These are phyloP conservation scores for Arthrobotrys megalospora DNA, from an alignment of 2,329 filamentous ascomycete genomes.

Conservation along the genomic window DNA sequence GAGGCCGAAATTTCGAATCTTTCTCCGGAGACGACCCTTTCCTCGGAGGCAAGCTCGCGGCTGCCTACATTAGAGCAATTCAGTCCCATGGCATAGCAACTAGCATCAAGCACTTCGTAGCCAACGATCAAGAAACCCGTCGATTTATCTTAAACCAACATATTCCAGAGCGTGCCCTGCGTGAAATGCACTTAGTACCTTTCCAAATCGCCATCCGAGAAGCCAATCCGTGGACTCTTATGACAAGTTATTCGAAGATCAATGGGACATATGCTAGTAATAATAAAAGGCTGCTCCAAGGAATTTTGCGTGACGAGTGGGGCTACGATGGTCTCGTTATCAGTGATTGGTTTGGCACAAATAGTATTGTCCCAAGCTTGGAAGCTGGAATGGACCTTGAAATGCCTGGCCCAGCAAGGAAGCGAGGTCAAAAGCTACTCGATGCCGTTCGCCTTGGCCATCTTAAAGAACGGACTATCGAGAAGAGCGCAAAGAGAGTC, in stretches of 20 bases:
- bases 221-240: slow-evolving; percentile 72
- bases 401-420: slow-evolving; percentile 67
- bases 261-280: slow-evolving; percentile 74
- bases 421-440: slow-evolving; percentile 64
- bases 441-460: slow-evolving; percentile 65
- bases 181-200: slow-evolving; percentile 74
- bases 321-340: slow-evolving; percentile 74
- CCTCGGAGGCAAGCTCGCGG: slow-evolving; percentile 73
- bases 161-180: slow-evolving; percentile 73
- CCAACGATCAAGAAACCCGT: slow-evolving; percentile 75
- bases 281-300: slow-evolving; percentile 71
- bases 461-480: slow-evolving; percentile 64
- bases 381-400: slow-evolving; percentile 67
- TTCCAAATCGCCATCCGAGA: slow-evolving; percentile 74
- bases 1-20: slow-evolving; percentile 75
- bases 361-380: slow-evolving; percentile 64
- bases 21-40: slow-evolving; percentile 73
- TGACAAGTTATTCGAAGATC: slow-evolving; percentile 75
- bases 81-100: slow-evolving; percentile 74
- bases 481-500: slow-evolving; percentile 65
- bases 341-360: slow-evolving; percentile 72
- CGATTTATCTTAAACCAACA: slow-evolving; percentile 73
- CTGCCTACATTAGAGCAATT: slow-evolving; percentile 72
- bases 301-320: slow-evolving; percentile 73
- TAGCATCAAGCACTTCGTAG: slow-evolving; percentile 75